Conservation (phyloP, 306 rosid genomes). For the Cucumis hystrix region DNA sequence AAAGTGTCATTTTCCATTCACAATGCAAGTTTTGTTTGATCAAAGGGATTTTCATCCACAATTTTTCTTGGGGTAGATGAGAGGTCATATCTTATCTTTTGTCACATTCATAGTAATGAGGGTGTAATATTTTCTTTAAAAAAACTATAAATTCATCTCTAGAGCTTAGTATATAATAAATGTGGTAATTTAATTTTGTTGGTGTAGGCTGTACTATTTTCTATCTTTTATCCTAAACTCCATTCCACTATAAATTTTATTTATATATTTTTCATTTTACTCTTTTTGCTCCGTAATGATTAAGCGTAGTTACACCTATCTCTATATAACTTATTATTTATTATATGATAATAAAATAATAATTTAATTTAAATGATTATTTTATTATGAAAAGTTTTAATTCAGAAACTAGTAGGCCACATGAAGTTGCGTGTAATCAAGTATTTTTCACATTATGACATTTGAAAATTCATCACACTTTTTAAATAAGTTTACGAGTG, state of each 20-base stretch:
- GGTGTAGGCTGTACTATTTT: not conserved
- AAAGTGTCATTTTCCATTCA: not conserved
- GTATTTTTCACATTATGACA: too few relatives aligned
- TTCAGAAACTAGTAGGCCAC: too few relatives aligned
- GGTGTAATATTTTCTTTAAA: not conserved
- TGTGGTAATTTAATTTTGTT: not conserved
- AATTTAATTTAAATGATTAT: too few relatives aligned
- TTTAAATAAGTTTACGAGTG: too few relatives aligned
- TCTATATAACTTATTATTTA: too few relatives aligned
- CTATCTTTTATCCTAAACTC: not conserved
- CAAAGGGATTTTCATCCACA: not conserved
- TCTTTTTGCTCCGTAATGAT: too few relatives aligned
- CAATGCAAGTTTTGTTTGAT: not conserved
- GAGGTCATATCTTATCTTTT: conserved; percentile 1
- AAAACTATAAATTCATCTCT: not conserved
- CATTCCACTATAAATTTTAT: not conserved
- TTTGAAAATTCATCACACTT: too few relatives aligned
- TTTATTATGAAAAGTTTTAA: not conserved
- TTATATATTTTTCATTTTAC: too few relatives aligned
- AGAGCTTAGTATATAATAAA: not conserved
- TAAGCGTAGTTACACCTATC: too few relatives aligned
- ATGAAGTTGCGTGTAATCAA: too few relatives aligned
- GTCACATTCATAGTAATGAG: not conserved
- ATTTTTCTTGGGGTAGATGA: not conserved
- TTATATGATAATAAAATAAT: too few relatives aligned